Base-by-base conservation (phyloP, 2,329 filamentous ascomycete species). In the Ophiostoma tasmaniense region DNA sequence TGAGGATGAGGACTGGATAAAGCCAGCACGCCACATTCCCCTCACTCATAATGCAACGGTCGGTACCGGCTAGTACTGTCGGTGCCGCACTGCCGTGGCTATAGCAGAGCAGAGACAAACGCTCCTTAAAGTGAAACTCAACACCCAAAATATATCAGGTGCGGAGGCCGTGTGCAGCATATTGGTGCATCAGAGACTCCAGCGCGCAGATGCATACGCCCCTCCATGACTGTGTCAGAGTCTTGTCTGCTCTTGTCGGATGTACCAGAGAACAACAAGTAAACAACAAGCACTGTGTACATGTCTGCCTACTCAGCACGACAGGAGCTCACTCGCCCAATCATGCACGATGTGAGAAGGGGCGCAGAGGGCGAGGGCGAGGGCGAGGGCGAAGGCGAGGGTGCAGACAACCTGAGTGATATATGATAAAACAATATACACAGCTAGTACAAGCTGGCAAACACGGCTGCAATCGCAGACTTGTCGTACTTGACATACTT, bases 401-500 rank as follows among this genome's bases (percentile, higher is more conserved):
- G 37, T 8, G 33, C 8, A 2, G 8, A 33, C 33, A 4, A 2
- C 33, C 1, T 33, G 33, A n/a, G n/a, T 5, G 20, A 45, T 20
- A 45, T 2, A 45, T 20, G 17, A 45, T 7, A 4, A 39, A 13
- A 11, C 1, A 2, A 39, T 45, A 45, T 20, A 45, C 42, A 17
- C 20, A 45, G n/a, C 69, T 71, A 83, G 72, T 82, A 83, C 35
- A 88, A 77, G 67, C 82, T 84, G 67, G 81, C 80, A 74, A 89
- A 89, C 11, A 89, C 83, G 28, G 86, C 86, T 64, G 90, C 87
- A 75, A 99, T 89, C 65, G 88, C 86, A 55, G 84, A 83, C 82
- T 97, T 97, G 81, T 97, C 93, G 77, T 97, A 98, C 81, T 96
- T 97, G 77, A 96, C 93, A 79, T 98, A 96, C 79, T 99, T 99